phyloP scores from a whole-genome alignment of 495 filamentous ascomycete species.

The Hypoxylon subgilvum region DNA sequence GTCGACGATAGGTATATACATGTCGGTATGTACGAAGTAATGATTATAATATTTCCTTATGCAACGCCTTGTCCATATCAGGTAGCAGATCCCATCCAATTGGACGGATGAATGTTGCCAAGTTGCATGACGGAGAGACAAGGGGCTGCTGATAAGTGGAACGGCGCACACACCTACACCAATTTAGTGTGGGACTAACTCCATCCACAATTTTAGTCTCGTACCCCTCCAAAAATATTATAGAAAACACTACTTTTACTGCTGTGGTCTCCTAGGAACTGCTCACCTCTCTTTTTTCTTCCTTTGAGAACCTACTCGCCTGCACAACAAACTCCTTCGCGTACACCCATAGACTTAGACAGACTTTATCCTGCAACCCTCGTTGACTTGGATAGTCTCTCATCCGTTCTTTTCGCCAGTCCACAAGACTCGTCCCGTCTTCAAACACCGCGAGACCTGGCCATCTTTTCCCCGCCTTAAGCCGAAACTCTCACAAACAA shows the following conservation, averaged over 20 bases:
- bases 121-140: constrained; percentile 39
- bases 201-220: constrained; percentile 37
- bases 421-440: constrained; percentile 4
- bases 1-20: background rate
- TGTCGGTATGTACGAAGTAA: too few relatives aligned
- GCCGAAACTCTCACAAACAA: constrained; percentile 14
- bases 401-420: constrained; percentile 30
- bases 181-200: constrained; percentile 28
- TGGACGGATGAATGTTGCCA: constrained; percentile 38
- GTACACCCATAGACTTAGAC: constrained; percentile 32
- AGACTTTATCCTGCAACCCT: constrained; percentile 32
- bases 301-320: constrained; percentile 19
- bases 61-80: constrained; percentile 30
- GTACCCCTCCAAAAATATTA: constrained; percentile 40
- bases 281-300: background rate
- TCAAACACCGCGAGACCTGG: constrained; percentile 8
- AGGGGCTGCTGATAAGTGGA: constrained; percentile 23
- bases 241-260: constrained; percentile 38
- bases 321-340: constrained; percentile 25
- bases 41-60: constrained; percentile 16
- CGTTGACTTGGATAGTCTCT: constrained; percentile 40
- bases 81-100: constrained; percentile 25
- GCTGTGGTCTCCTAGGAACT: constrained; percentile 18
- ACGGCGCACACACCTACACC: constrained; percentile 16
- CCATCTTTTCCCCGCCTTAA: constrained; percentile 24